phyloP scores from a whole-genome alignment of 805 yeast species.

The Peterozyma xylosa region DNA sequence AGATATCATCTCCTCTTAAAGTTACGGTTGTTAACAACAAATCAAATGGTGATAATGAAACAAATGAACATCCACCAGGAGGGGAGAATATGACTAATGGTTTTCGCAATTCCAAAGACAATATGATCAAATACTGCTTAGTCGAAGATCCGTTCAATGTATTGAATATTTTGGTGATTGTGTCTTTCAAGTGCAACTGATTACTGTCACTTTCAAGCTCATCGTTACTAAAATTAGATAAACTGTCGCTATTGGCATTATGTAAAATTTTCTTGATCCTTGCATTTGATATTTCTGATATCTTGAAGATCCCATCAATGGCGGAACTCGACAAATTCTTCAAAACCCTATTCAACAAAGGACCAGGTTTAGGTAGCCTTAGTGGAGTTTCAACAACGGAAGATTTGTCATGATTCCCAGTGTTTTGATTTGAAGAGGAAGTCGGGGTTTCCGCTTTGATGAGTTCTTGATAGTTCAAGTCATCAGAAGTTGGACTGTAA shows the following conservation, averaged over 20 bases:
- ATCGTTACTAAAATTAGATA: constrained; percentile 2
- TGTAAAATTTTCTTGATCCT: constrained; percentile 32
- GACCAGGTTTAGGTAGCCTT: constrained; percentile 36
- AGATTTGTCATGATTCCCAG: neutral
- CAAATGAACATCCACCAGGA: constrained; percentile 52
- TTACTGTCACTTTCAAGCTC: constrained; percentile 5
- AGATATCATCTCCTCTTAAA: constrained; percentile 53
- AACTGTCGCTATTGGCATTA: constrained; percentile 7
- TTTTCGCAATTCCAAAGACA: constrained; percentile 37
- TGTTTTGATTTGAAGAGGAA: constrained; percentile 6
- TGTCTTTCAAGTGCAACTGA: constrained; percentile 15
- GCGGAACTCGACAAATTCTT: constrained; percentile 44
- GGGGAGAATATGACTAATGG: constrained; percentile 41
- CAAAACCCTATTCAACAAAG: constrained; percentile 39
- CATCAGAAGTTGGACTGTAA: constrained; percentile 33
- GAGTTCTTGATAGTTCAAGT: constrained; percentile 23
- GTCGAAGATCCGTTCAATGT: constrained; percentile 19
- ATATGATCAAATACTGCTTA: constrained; percentile 28
- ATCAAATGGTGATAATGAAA: constrained; percentile 59
- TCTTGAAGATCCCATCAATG: constrained; percentile 38
- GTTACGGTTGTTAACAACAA: constrained; percentile 45
- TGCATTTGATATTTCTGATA: constrained; percentile 41
- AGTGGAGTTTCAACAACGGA: constrained; percentile 29
- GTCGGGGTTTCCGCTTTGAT: constrained; percentile 6
- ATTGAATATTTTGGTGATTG: constrained; percentile 19